Percentiles rank a stretch among this genome's conserved stretches.
Conservation (phyloP, 2,329 filamentous ascomycete genomes). For the Cladophialophora immunda region DNA sequence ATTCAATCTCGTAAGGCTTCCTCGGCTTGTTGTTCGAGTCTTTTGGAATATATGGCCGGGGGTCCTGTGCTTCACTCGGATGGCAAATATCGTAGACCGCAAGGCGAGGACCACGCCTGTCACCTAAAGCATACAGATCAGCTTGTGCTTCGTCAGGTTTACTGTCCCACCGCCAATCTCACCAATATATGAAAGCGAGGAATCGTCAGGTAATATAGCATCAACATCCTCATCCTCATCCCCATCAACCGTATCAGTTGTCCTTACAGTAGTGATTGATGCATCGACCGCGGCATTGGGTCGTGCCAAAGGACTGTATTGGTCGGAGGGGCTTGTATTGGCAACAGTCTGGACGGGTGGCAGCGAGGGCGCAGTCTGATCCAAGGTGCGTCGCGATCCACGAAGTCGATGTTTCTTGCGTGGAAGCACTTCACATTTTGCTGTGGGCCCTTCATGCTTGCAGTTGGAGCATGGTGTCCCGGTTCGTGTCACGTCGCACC, state of each 20-base stretch:
- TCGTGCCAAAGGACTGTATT: not conserved
- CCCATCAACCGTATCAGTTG: not conserved
- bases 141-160: not conserved
- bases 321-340: not conserved
- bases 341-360: not conserved
- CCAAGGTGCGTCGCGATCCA: not conserved
- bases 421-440: conserved; percentile 5
- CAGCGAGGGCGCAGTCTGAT: not conserved
- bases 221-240: not conserved
- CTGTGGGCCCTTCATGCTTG: not conserved
- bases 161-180: not conserved
- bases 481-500: conserved; percentile 1
- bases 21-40: not conserved
- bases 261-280: not conserved
- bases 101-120: not conserved
- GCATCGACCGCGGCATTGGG: not conserved
- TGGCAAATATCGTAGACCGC: conserved; percentile 3
- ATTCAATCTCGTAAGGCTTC: not conserved
- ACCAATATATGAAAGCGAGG: not conserved
- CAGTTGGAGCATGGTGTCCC: conserved; percentile 5
- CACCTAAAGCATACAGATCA: not conserved
- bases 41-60: not conserved
- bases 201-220: not conserved
- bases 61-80: not conserved
- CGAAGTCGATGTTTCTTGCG: conserved; percentile 5